Conservation (phyloP, 1,139 yeast species). For the Saccharomyces hybrid region DNA sequence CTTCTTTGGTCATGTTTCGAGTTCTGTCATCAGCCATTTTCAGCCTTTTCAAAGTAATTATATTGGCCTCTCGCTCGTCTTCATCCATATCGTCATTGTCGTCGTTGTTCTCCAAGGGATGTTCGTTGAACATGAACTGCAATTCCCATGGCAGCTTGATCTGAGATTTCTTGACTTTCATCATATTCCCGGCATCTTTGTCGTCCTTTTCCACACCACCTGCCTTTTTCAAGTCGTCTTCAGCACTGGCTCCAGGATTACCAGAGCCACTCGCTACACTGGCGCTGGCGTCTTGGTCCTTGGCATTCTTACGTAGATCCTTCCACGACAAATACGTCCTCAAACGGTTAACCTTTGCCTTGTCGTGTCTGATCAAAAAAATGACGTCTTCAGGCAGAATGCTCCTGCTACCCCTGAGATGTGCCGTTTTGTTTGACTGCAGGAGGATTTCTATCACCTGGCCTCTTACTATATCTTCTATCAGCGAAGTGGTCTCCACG, state of each 20-base stretch:
- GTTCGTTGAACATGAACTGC: conserved; percentile 88
- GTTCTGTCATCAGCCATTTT: conserved; percentile 95
- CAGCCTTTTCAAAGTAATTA: conserved; percentile 77
- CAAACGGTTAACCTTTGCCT: conserved; percentile 85
- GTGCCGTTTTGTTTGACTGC: conserved; percentile 75
- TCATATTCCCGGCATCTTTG: conserved; percentile 49
- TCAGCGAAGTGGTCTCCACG: conserved; percentile 76
- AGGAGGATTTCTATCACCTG: conserved; percentile 86
- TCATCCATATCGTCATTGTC: conserved; percentile 62
- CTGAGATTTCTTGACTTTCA: conserved; percentile 67
- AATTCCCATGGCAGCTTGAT: conserved; percentile 93
- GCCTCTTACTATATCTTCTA: conserved; percentile 91
- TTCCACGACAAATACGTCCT: conserved; percentile 94
- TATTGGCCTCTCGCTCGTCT: conserved; percentile 84
- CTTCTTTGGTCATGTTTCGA: conserved; percentile 87
- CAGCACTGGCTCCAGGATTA: conserved; percentile 37
- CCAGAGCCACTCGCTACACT: conserved; percentile 46
- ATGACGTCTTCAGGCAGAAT: conserved; percentile 91
- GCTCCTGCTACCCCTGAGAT: conserved; percentile 71
- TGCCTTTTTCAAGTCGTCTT: conserved; percentile 36
- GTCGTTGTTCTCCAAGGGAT: conserved; percentile 72
- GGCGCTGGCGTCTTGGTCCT: conserved; percentile 84
- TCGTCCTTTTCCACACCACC: conserved; percentile 35
- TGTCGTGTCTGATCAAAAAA: conserved; percentile 85
- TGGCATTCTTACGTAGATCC: conserved; percentile 93